Percentiles rank a stretch among this genome's conserved stretches.
phyloP scores from a whole-genome alignment of 768 basidiomycete genomes.

The Russula earlei region DNA sequence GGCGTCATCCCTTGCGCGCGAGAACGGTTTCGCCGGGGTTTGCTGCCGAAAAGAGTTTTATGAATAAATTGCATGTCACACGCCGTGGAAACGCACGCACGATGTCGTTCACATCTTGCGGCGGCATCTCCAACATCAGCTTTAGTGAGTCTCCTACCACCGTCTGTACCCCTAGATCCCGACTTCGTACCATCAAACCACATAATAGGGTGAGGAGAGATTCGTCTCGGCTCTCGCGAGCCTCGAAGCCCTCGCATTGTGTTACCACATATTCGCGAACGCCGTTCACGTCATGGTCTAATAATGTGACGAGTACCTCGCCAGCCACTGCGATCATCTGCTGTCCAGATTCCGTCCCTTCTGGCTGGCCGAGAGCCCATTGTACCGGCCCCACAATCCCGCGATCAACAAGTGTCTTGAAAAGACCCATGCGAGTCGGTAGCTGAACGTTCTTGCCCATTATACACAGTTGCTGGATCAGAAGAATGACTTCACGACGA shows the following conservation, averaged over 20 bases:
- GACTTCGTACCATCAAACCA: constrained; percentile 65
- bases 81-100: constrained; percentile 12
- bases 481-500: constrained; percentile 70
- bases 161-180: constrained; percentile 80
- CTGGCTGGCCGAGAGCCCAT: constrained; percentile 74
- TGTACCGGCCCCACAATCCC: constrained; percentile 88
- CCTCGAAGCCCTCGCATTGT: constrained; percentile 58
- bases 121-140: constrained; percentile 71
- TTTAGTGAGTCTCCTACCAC: constrained; percentile 84
- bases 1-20: constrained; percentile 69
- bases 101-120: constrained; percentile 22
- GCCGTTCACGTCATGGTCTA: constrained; percentile 87
- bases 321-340: constrained; percentile 73
- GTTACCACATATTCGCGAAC: constrained; percentile 79
- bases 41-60: background rate
- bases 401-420: constrained; percentile 78
- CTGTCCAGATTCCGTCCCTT: constrained; percentile 40
- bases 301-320: constrained; percentile 72
- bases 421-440: constrained; percentile 73
- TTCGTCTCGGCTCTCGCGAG: constrained; percentile 54
- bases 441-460: constrained; percentile 98
- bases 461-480: constrained; percentile 85
- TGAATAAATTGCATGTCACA: background rate
- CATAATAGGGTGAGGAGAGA: constrained; percentile 72
- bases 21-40: constrained; percentile 33